Percentiles rank a stretch among this genome's conserved stretches.
phyloP scores from a whole-genome alignment of 2,329 filamentous ascomycete genomes.

The Ophiocordyceps camponoti-leonardi region DNA sequence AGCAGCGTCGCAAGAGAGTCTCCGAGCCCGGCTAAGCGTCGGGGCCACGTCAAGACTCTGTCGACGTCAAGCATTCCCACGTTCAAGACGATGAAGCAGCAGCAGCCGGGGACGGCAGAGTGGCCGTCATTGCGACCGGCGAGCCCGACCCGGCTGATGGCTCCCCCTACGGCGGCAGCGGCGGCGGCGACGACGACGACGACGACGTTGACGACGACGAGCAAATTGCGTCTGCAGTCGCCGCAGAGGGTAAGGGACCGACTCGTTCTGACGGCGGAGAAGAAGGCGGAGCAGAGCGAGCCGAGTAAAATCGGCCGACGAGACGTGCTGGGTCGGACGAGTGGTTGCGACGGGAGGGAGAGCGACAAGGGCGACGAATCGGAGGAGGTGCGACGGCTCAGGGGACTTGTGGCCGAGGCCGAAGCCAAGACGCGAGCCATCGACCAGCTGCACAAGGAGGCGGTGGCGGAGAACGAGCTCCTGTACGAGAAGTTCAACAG shows the following conservation, averaged over 20 bases:
- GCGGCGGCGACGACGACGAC: slow-evolving; percentile 12
- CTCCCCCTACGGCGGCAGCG: slow-evolving; percentile 7
- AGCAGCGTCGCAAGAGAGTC: slow-evolving; percentile 3
- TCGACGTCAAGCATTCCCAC: slow-evolving; percentile 38
- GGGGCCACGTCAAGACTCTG: slow-evolving; percentile 28
- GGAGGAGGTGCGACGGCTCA: slow-evolving; percentile 41
- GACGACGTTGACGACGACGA: slow-evolving; percentile 17
- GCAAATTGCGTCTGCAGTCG: slow-evolving; percentile 50
- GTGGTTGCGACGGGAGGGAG: slow-evolving; percentile 15
- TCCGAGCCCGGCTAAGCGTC: slow-evolving; percentile 10
- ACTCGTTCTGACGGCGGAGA: slow-evolving; percentile 53
- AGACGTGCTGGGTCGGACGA: slow-evolving; percentile 47
- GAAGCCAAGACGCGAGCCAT: slow-evolving; percentile 68
- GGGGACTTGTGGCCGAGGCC: slow-evolving; percentile 39
- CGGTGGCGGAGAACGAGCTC: slow-evolving; percentile 79
- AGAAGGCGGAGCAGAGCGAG: slow-evolving; percentile 58
- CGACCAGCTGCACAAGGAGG: slow-evolving; percentile 77
- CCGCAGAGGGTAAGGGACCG: slow-evolving; percentile 69
- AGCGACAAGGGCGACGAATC: slow-evolving; percentile 34
- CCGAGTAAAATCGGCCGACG: slow-evolving; percentile 63
- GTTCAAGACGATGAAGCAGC: slow-evolving; percentile 21
- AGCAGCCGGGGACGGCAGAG: slow-evolving; percentile 6
- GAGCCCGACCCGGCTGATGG: slow-evolving; percentile 10
- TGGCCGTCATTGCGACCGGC: slow-evolving; percentile 6
- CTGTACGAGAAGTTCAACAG: slow-evolving; percentile 84